Percentiles rank a stretch among this genome's conserved stretches.
Conservation (phyloP, 768 basidiomycete genomes). For the Termitomyces sp. region DNA sequence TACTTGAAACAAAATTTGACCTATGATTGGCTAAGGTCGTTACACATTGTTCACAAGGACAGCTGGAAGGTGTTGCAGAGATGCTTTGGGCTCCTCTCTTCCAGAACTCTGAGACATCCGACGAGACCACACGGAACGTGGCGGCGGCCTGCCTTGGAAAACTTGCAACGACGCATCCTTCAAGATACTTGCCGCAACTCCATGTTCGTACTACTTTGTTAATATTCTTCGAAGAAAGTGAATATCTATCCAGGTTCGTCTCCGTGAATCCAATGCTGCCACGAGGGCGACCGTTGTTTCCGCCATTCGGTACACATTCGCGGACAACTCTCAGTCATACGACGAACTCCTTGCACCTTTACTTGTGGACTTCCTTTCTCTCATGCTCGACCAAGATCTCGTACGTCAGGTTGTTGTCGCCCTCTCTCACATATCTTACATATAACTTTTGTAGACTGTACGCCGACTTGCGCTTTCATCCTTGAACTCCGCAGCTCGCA, state of each 20-base stretch:
- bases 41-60: constrained; percentile 79
- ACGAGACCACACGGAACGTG: constrained; percentile 90
- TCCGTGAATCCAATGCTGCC: constrained; percentile 60
- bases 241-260: constrained; percentile 44
- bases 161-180: constrained; percentile 86
- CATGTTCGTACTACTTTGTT: constrained; percentile 55
- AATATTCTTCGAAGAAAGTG: neutral
- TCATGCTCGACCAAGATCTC: constrained; percentile 85
- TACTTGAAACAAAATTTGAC: neutral
- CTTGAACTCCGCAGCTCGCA: constrained; percentile 90
- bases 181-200: constrained; percentile 86
- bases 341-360: constrained; percentile 88
- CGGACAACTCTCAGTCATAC: constrained; percentile 77
- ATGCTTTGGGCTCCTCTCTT: constrained; percentile 90
- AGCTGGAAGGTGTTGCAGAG: constrained; percentile 85
- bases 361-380: constrained; percentile 84
- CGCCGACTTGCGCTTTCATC: constrained; percentile 86
- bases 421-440: neutral
- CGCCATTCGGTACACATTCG: constrained; percentile 91
- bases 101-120: constrained; percentile 82
- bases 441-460: constrained; percentile 55
- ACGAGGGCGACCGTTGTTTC: constrained; percentile 87
- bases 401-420: constrained; percentile 36
- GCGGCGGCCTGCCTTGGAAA: constrained; percentile 97
- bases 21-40: constrained; percentile 57